A percentile compares a stretch with the other conserved stretches of the same genome.
phyloP scores from a whole-genome alignment of 768 basidiomycete genomes.

The Vararia minispora region DNA sequence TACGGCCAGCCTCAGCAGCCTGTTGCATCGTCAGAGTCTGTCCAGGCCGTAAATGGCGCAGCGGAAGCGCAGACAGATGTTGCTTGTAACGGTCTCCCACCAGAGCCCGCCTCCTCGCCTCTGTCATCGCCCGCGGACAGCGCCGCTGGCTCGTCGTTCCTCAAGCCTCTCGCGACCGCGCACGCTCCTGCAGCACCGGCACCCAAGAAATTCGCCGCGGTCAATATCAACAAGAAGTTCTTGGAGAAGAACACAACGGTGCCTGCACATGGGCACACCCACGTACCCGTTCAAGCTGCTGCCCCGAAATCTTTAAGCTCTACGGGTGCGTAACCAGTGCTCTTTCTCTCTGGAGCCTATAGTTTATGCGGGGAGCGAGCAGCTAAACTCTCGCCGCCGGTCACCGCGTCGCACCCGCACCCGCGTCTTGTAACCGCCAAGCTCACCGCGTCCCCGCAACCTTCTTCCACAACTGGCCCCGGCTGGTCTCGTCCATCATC shows the following conservation, averaged over 20 bases:
- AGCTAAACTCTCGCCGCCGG: constrained; percentile 50
- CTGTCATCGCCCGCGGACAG: constrained; percentile 5
- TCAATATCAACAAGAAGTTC: constrained; percentile 96
- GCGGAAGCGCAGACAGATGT: constrained; percentile 9
- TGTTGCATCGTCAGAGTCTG: too few relatives aligned
- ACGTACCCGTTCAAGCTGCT: constrained; percentile 31
- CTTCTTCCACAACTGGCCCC: constrained; percentile 44
- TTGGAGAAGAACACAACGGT: constrained; percentile 76
- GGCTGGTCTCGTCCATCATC: constrained; percentile 79
- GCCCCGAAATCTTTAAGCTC: constrained; percentile 40
- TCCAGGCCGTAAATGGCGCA: constrained; percentile 20
- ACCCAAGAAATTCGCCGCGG: constrained; percentile 78
- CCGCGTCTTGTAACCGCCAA: constrained; percentile 83
- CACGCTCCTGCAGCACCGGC: too few relatives aligned
- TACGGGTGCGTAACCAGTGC: constrained; percentile 30
- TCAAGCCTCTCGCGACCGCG: too few relatives aligned
- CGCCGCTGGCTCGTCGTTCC: too few relatives aligned
- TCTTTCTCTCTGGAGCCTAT: neutral
- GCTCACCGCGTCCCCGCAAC: constrained; percentile 56
- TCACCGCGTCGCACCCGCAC: constrained; percentile 53
- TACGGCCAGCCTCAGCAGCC: too few relatives aligned
- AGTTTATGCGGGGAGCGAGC: constrained; percentile 7
- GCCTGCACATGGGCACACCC: constrained; percentile 34
- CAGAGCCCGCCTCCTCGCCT: neutral
- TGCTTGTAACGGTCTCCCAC: constrained; percentile 9